Conservation (phyloP, 768 basidiomycete genomes). For the Kondoa malvinella region DNA sequence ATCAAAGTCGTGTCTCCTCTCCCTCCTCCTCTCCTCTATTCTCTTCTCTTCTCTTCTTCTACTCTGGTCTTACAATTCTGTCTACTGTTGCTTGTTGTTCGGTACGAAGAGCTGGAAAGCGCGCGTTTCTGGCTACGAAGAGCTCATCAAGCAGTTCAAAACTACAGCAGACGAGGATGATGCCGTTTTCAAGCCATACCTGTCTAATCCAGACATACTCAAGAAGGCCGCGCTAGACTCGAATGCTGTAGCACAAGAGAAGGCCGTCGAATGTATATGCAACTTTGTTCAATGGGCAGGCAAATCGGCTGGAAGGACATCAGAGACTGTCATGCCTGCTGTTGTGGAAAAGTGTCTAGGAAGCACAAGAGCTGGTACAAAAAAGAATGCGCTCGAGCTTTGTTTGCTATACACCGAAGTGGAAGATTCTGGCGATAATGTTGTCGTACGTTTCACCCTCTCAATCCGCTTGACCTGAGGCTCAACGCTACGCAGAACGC, state of each 20-base stretch:
- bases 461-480: not conserved
- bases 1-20: not conserved
- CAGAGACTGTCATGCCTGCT: conserved; percentile 71
- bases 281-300: conserved; percentile 80
- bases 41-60: not conserved
- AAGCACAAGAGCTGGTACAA: conserved; percentile 63
- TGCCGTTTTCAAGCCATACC: conserved; percentile 79
- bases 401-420: conserved; percentile 80
- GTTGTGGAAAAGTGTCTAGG: conserved; percentile 92
- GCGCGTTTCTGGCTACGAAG: conserved; percentile 76
- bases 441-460: conserved; percentile 50
- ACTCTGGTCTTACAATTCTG: no score
- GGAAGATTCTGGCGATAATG: conserved; percentile 67
- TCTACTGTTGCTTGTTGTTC: no score
- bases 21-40: not conserved
- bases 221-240: conserved; percentile 73
- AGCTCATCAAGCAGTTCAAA: conserved; percentile 62
- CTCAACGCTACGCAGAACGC: conserved; percentile 40
- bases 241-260: conserved; percentile 96
- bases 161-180: conserved; percentile 81
- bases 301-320: conserved; percentile 52
- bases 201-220: conserved; percentile 56
- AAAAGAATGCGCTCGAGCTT: conserved; percentile 67
- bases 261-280: conserved; percentile 76
- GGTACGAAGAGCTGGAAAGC: conserved; percentile 92